A percentile compares a stretch with the other conserved stretches of the same genome.
Evolutionary conservation across 306 rosid genomes (phyloP).

Genomic region (Cotoneaster glaucophyllus): DNA sequence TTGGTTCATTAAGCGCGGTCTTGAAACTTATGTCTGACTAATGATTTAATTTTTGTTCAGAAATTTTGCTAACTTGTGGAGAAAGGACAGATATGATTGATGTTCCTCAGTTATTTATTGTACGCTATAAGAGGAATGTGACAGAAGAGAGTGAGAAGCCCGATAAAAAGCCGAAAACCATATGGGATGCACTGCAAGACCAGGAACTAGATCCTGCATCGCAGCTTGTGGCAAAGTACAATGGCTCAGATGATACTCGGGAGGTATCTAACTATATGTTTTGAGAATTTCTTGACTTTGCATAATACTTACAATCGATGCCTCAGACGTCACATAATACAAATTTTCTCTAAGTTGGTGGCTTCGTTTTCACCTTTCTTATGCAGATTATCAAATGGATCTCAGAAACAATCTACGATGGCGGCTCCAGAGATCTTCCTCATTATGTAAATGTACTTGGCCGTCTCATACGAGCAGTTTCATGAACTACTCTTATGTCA

Average conservation of each 20-base stretch:
- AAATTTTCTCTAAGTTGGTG: background rate
- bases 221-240: slow-evolving; percentile 86
- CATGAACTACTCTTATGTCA: background rate
- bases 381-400: slow-evolving; percentile 72
- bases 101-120: slow-evolving; percentile 58
- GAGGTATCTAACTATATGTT: slow-evolving; percentile 42
- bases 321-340: background rate
- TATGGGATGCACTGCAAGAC: slow-evolving; percentile 34
- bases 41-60: slow-evolving; percentile 30
- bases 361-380: background rate
- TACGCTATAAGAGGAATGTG: slow-evolving; percentile 70
- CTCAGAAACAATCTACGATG: slow-evolving; percentile 67
- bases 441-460: slow-evolving; percentile 49
- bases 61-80: slow-evolving; percentile 80
- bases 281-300: background rate
- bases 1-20: background rate
- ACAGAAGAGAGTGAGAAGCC: slow-evolving; percentile 37
- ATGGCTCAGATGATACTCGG: slow-evolving; percentile 53
- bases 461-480: background rate
- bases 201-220: slow-evolving; percentile 66
- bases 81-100: slow-evolving; percentile 51
- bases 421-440: slow-evolving; percentile 84
- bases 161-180: slow-evolving; percentile 31
- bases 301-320: background rate
- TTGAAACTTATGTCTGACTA: background rate